These are phyloP conservation scores for Prinsepia uniflora DNA, from an alignment of 306 rosid species.

Conservation along the genomic window DNA sequence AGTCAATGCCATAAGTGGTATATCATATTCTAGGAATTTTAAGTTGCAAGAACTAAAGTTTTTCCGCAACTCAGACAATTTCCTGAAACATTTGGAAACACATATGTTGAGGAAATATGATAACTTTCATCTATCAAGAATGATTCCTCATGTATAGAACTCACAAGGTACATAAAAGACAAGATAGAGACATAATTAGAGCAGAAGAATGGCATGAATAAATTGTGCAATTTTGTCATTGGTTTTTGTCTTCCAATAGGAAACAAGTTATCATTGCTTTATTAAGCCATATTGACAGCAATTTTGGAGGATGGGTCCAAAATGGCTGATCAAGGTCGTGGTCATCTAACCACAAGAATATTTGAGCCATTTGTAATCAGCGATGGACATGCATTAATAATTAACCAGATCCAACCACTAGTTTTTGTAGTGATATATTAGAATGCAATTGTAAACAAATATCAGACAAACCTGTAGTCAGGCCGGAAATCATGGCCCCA, in stretches of 20 bases:
- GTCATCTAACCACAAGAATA: background rate
- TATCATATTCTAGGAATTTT: slow-evolving; percentile 54
- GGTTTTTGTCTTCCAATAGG: too few species aligned
- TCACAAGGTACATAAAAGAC: background rate
- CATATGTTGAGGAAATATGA: slow-evolving; percentile 2
- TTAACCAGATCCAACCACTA: background rate
- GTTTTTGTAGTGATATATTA: background rate
- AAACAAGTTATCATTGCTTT: too few species aligned
- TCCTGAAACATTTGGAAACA: slow-evolving; percentile 52
- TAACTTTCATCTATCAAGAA: background rate
- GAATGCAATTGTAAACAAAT: background rate
- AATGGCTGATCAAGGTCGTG: background rate
- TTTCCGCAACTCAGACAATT: slow-evolving; percentile 67
- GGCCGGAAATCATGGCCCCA: slow-evolving; percentile 99
- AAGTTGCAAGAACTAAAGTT: slow-evolving; percentile 57
- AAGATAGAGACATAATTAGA: background rate
- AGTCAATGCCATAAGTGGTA: slow-evolving; percentile 95
- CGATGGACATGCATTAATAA: background rate
- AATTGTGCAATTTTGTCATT: too few species aligned
- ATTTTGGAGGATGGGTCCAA: background rate
- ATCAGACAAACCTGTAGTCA: slow-evolving; percentile 66
- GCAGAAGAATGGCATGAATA: too few species aligned
- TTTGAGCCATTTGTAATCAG: slow-evolving; percentile 6
- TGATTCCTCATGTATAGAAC: background rate
- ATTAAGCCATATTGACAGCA: background rate